Base-by-base conservation (phyloP, 495 filamentous ascomycete genomes). In the Staphylotrichum longicolle region DNA sequence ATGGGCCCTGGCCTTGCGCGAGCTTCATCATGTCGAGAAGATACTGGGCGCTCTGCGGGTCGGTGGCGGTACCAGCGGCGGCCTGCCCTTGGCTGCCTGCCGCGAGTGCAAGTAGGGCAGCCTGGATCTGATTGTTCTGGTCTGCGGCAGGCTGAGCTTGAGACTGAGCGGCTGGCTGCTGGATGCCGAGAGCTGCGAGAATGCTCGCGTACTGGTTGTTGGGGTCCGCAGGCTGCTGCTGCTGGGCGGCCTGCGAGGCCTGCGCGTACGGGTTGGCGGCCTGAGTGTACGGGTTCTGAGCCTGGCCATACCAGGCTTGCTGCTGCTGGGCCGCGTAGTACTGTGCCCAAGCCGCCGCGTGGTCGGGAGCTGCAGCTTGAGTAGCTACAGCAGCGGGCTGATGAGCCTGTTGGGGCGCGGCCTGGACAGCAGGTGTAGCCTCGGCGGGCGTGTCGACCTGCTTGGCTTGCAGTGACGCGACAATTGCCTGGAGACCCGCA, bases 251-350 rank as follows among this genome's bases (percentile, higher is more conserved):
- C 39, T 52, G 62, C 4, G 55, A 1, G 27, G 61, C 50, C 53
- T 70, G 67, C 27, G 12, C 3, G 51, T 68, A 70, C 5, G 62
- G 59, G 33, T 67, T 66, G 52, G 60, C 60, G 6, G 65, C 44
- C 48, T 74, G 72, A 7, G 58, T 47, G 46, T 65, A 70, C 7
- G 57, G 45, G 15, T 44, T 37, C 33, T 58, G 72, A n/a, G 60
- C 59, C 27, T 72, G 70, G 27, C 27, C 65, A 37, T 72, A 71
- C 54, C 74, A 63, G 42, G 63, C 67, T 34, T 73, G 69, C 55
- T 67, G 67, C 30, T 66, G 67, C 41, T 70, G 70, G 4, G 61
- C 60, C 30, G 69, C 65, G 50, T 73, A 75, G 44, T 70, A 70
- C 40, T 69, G 66, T 3, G 71, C 69, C 68, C 68, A 72, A 5